These are phyloP conservation scores for Termitomyces sp. DNA, from an alignment of 768 basidiomycete species.

Conservation along the genomic window DNA sequence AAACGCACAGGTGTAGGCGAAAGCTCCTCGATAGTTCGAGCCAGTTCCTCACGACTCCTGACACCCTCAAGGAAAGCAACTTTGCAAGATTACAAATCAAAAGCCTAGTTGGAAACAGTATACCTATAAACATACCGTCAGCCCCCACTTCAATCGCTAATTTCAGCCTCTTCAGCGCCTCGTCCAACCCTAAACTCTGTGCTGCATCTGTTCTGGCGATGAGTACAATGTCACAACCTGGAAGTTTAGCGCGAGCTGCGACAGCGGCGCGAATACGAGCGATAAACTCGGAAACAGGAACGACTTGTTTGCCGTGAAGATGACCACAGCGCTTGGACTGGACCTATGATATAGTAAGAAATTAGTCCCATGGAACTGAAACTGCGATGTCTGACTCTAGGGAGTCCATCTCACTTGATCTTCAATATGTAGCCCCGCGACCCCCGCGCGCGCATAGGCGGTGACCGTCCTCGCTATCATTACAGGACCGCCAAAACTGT, in stretches of 20 bases:
- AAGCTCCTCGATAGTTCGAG: slow-evolving; percentile 28
- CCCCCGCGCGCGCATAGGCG: slow-evolving; percentile 42
- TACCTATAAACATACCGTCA: slow-evolving; percentile 29
- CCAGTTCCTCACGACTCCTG: slow-evolving; percentile 37
- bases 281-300: slow-evolving; percentile 41
- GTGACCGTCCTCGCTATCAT: slow-evolving; percentile 50
- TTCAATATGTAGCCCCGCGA: slow-evolving; percentile 51
- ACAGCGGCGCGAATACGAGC: slow-evolving; percentile 49
- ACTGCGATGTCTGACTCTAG: too few relatives aligned
- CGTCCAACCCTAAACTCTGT: slow-evolving; percentile 46
- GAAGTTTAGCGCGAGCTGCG: slow-evolving; percentile 39
- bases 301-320: slow-evolving; percentile 48
- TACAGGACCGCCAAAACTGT: slow-evolving; percentile 46
- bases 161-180: slow-evolving; percentile 40
- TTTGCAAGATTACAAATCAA: slow-evolving; percentile 15
- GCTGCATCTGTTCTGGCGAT: slow-evolving; percentile 49
- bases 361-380: neutral
- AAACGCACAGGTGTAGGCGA: slow-evolving; percentile 34
- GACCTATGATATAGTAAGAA: slow-evolving; percentile 7
- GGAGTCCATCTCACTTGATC: slow-evolving; percentile 36
- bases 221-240: slow-evolving; percentile 43
- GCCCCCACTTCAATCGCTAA: slow-evolving; percentile 37
- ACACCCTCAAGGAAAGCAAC: slow-evolving; percentile 53
- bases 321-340: slow-evolving; percentile 53
- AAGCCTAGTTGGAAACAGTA: neutral